phyloP scores from a whole-genome alignment of 192 early-diverging fungal genomes.

The Gryganskiella cystojenkinii region DNA sequence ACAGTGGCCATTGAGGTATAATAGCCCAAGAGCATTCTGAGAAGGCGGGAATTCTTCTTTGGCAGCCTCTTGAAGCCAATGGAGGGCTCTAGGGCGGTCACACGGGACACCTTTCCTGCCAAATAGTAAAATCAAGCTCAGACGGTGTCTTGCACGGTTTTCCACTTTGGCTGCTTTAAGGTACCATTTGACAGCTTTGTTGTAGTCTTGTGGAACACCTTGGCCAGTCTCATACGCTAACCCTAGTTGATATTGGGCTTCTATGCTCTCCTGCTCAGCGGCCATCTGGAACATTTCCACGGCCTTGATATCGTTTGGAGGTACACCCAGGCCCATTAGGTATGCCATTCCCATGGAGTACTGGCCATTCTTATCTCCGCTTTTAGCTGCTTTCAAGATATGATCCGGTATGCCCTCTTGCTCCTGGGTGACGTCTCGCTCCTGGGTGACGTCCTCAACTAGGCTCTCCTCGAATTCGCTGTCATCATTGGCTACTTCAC shows the following conservation, averaged over 20 bases:
- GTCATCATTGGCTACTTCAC: not conserved
- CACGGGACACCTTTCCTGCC: too few species aligned
- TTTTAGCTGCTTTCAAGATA: not conserved
- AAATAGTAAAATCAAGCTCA: too few species aligned
- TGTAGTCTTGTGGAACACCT: conserved; percentile 4
- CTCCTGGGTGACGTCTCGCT: not conserved
- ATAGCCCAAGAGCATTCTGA: too few species aligned
- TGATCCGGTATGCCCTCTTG: too few species aligned
- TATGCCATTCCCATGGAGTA: too few species aligned
- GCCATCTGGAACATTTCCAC: conserved; percentile 30
- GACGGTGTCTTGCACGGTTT: too few species aligned
- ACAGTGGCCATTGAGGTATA: conserved; percentile 2
- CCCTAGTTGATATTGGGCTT: not conserved
- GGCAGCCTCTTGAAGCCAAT: too few species aligned
- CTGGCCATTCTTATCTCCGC: too few species aligned
- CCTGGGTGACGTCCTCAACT: not conserved
- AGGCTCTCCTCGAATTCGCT: not conserved
- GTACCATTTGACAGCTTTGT: conserved; percentile 37
- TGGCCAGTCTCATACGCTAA: conserved; percentile 38
- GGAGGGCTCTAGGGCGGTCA: too few species aligned
- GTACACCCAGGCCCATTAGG: too few species aligned
- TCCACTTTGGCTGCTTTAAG: conserved; percentile 38
- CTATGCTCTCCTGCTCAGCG: too few species aligned
- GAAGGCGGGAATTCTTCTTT: too few species aligned
- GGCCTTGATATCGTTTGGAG: conserved; percentile 33